Base-by-base conservation (phyloP, 495 filamentous ascomycete genomes). In the Trichocladium uniseriatum region DNA sequence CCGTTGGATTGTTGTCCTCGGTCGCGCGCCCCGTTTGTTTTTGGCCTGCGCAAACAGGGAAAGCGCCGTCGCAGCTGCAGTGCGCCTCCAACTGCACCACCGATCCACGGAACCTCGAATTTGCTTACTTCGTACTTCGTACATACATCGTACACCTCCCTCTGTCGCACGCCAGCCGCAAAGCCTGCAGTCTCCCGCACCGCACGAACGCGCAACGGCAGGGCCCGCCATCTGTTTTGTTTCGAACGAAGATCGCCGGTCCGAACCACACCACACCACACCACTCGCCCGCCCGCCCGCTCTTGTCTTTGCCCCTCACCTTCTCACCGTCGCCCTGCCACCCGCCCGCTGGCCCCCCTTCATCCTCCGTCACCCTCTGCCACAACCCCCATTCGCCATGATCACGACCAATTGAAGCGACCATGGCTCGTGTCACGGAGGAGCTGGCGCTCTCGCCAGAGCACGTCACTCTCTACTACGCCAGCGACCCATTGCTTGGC, bases 391-490 rank as follows among this genome's bases (percentile, higher is more conserved):
- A 35, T 44, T 55, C 48, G 52, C 58, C 54, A 63, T 63, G 60
- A 56, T 48, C 55, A 58, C 60, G 64, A 60, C 69, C 69, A 52
- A 61, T 58, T 73, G 63, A 68, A 60, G 66, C 66, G 66, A 72
- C 70, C 63, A 84, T 84, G 80, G 81, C 84, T 63, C 72, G 77
- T 72, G 73, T 86, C 64, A 77, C 71, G 51, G 73, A 80, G 54
- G 74, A 79, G 61, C 74, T 81, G 67, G 74, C 76, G 47, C 73
- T 91, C 66, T 82, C 84, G 61, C 72, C 83, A 67, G 84, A 87
- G 61, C 76, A 83, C 50, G 76, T 92, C 68, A 79, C 76, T 55
- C 82, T 91, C 49, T 92, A 89, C 72, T 80, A 88, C 69, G 79
- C 82, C 58, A 82, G 79, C 59, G 88, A 94, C 69, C 76, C 83